Percentiles rank a stretch among this genome's conserved stretches.
Evolutionary conservation across 805 yeast genomes (phyloP).

Genomic region (Cyberlindnera euphorbiiphila): DNA sequence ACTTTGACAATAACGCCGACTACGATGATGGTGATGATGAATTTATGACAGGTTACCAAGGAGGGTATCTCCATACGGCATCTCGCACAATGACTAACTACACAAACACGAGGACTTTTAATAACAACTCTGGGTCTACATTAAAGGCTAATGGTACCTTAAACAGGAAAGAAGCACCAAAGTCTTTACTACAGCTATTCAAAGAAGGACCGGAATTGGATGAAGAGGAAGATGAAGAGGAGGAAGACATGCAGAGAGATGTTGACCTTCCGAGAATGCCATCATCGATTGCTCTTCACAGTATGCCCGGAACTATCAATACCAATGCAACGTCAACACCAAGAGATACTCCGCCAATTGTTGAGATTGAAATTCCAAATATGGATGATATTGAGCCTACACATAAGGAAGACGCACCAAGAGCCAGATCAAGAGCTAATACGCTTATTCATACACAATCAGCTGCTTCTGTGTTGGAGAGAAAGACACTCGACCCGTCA

Average conservation of each 20-base stretch:
- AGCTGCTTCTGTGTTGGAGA: slow-evolving; percentile 17
- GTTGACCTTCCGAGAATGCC: slow-evolving; percentile 22
- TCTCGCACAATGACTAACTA: slow-evolving; percentile 24
- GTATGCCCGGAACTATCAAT: slow-evolving; percentile 9
- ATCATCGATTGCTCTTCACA: slow-evolving; percentile 21
- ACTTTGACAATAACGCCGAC: slow-evolving; percentile 19
- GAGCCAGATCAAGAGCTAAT: slow-evolving; percentile 29
- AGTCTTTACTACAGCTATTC: slow-evolving; percentile 65
- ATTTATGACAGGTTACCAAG: slow-evolving; percentile 26
- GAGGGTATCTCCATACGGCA: slow-evolving; percentile 16
- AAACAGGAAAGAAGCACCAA: slow-evolving; percentile 56
- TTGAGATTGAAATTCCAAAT: slow-evolving; percentile 65
- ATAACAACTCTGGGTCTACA: slow-evolving; percentile 25
- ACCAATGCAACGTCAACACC: slow-evolving; percentile 14
- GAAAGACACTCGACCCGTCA: slow-evolving; percentile 22
- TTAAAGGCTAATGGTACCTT: slow-evolving; percentile 26
- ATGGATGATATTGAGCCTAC: slow-evolving; percentile 42
- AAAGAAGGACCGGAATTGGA: slow-evolving; percentile 44
- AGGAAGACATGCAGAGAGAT: not conserved
- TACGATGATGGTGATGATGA: slow-evolving; percentile 29
- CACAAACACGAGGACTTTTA: slow-evolving; percentile 15
- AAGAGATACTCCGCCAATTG: slow-evolving; percentile 52
- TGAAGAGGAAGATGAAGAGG: slow-evolving; percentile 22
- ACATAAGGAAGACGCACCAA: slow-evolving; percentile 17
- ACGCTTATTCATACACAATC: slow-evolving; percentile 27